Evolutionary conservation across 2,329 filamentous ascomycete genomes (phyloP).

Genomic region (Cryphonectria parasitica): DNA sequence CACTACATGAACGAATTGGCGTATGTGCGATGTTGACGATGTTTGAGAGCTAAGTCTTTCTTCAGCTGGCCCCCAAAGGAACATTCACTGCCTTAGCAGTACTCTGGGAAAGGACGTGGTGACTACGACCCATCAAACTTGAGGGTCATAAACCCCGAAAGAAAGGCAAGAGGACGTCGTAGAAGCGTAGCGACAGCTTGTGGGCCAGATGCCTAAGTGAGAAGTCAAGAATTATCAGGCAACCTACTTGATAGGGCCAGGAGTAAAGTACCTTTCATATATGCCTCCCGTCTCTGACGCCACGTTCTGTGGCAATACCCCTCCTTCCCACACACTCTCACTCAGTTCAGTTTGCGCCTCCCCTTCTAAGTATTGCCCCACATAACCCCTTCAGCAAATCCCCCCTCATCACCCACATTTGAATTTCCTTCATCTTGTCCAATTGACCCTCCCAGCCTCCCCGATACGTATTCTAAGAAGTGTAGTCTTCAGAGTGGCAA

Average conservation of each 20-base stretch:
- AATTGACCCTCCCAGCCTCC: background rate
- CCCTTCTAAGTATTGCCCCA: background rate
- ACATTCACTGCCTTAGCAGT: background rate
- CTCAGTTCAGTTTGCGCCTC: background rate
- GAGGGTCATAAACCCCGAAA: background rate
- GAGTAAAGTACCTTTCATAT: background rate
- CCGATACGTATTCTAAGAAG: background rate
- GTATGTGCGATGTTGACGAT: background rate
- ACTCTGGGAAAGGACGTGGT: background rate
- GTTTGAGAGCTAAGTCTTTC: background rate
- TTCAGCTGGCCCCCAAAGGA: slow-evolving; percentile 2
- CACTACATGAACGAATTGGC: background rate
- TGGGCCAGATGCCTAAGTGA: background rate
- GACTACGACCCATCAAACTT: background rate
- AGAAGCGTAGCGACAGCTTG: background rate
- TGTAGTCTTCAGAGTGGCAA: background rate
- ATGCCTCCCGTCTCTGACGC: background rate
- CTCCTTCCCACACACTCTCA: background rate
- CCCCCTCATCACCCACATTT: background rate
- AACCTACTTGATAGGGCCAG: background rate
- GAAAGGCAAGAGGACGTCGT: background rate
- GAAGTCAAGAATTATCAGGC: background rate
- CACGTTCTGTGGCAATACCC: background rate
- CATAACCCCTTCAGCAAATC: background rate
- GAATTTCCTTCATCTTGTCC: background rate